Evolutionary conservation across 441 rosid species (phyloP).

Genomic region (Corymbia citriodora): DNA sequence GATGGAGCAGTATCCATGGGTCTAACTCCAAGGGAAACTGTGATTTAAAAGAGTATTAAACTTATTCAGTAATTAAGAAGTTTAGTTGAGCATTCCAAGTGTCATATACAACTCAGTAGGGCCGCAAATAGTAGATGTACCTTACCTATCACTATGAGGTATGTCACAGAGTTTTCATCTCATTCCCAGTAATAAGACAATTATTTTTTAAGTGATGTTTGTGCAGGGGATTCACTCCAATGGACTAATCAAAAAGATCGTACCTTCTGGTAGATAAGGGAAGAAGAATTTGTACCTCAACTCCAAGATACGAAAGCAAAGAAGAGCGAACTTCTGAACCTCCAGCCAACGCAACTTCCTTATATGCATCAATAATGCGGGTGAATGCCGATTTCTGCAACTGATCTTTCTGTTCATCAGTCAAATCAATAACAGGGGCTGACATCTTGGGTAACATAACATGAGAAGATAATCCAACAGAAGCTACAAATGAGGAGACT

Average conservation of each 20-base stretch:
- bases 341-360: constrained; percentile 81
- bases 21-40: constrained; percentile 92
- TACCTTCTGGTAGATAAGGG: neutral
- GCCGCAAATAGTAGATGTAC: neutral
- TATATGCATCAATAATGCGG: constrained; percentile 82
- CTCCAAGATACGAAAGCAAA: constrained; percentile 80
- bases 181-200: neutral
- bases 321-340: constrained; percentile 80
- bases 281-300: constrained; percentile 56
- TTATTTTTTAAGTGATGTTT: neutral
- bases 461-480: constrained; percentile 40
- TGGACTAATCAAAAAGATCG: neutral
- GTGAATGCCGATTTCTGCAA: constrained; percentile 67
- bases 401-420: constrained; percentile 80
- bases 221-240: neutral
- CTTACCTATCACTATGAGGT: neutral
- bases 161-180: neutral
- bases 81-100: neutral
- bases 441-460: constrained; percentile 84
- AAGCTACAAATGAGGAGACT: constrained; percentile 61
- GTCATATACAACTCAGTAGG: neutral
- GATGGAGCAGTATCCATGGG: constrained; percentile 78
- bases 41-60: constrained; percentile 12
- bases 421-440: constrained; percentile 82
- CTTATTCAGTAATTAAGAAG: neutral